A percentile compares a stretch with the other conserved stretches of the same genome.
These are phyloP conservation scores for Xylaria sp. DNA, from an alignment of 2,329 filamentous ascomycete genomes.

Conservation along the genomic window DNA sequence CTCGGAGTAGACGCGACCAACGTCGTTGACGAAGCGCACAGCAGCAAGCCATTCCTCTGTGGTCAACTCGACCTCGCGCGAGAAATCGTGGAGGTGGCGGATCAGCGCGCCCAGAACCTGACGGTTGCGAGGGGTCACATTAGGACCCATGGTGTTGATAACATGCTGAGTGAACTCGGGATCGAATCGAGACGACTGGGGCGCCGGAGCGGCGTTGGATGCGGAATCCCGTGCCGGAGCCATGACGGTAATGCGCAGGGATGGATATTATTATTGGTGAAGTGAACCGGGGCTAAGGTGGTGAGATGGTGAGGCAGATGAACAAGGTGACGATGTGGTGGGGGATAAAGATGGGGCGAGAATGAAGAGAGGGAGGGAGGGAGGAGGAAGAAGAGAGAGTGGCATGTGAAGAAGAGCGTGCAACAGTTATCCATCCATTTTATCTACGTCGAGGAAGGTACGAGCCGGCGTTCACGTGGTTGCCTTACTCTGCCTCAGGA, in stretches of 20 bases:
- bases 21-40: slow-evolving; percentile 68
- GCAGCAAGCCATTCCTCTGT: slow-evolving; percentile 72
- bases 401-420: neutral
- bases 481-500: neutral
- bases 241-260: slow-evolving; percentile 18
- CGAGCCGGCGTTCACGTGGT: neutral
- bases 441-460: neutral
- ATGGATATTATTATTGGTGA: neutral
- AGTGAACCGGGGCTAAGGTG: neutral
- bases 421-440: slow-evolving; percentile 18
- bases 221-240: slow-evolving; percentile 25
- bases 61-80: slow-evolving; percentile 70
- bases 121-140: slow-evolving; percentile 59
- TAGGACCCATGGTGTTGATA: slow-evolving; percentile 66
- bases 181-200: slow-evolving; percentile 52
- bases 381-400: slow-evolving; percentile 1
- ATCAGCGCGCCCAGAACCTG: slow-evolving; percentile 60
- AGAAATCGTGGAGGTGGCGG: slow-evolving; percentile 71
- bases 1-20: slow-evolving; percentile 54
- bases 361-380: neutral
- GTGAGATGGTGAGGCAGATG: neutral
- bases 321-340: neutral
- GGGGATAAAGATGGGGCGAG: neutral
- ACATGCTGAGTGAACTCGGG: slow-evolving; percentile 71
- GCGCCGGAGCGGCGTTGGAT: slow-evolving; percentile 27